These are phyloP conservation scores for Kwoniella europaea DNA, from an alignment of 768 basidiomycete species.

Conservation along the genomic window DNA sequence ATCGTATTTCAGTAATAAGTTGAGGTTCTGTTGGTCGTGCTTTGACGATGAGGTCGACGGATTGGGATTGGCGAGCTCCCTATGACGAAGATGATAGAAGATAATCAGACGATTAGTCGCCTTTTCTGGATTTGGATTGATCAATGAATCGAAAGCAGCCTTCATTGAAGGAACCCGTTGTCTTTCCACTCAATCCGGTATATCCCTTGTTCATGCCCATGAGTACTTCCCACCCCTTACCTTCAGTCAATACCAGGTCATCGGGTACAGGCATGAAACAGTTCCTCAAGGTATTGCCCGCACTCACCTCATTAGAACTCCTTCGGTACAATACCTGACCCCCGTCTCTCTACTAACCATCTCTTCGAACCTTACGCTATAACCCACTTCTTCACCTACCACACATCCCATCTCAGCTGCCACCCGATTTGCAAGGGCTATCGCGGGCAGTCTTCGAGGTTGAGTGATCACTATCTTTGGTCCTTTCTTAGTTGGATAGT, in stretches of 20 bases:
- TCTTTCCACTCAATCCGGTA: too few species aligned
- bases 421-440: slow-evolving; percentile 52
- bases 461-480: slow-evolving; percentile 52
- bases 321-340: slow-evolving; percentile 55
- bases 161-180: too few species aligned
- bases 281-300: too few species aligned
- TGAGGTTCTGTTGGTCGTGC: slow-evolving; percentile 18
- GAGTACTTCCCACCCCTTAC: neutral
- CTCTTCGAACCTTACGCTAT: slow-evolving; percentile 57
- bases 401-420: slow-evolving; percentile 52
- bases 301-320: slow-evolving; percentile 55
- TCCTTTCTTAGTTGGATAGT: slow-evolving; percentile 5
- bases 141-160: too few species aligned
- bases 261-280: too few species aligned
- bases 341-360: slow-evolving; percentile 39
- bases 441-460: slow-evolving; percentile 53
- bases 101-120: too few species aligned
- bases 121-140: too few species aligned
- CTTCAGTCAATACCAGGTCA: too few species aligned
- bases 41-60: slow-evolving; percentile 1
- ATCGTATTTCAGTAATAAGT: slow-evolving; percentile 75
- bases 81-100: neutral
- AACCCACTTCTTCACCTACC: slow-evolving; percentile 54
- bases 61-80: slow-evolving; percentile 44
- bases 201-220: neutral